phyloP scores from a whole-genome alignment of 805 yeast species.

The Nadsonia fulvescens region DNA sequence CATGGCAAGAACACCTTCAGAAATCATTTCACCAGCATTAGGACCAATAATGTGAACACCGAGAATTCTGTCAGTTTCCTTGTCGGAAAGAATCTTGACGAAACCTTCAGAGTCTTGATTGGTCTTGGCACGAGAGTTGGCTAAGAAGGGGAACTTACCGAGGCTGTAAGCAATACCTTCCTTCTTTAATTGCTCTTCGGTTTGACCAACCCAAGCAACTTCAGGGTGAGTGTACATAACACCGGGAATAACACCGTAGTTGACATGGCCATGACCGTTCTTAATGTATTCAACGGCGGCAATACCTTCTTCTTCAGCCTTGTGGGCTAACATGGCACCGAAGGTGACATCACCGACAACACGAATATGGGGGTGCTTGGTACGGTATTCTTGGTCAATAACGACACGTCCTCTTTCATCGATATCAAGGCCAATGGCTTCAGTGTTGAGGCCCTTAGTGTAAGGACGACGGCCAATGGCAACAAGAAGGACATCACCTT shows the following conservation, averaged over 20 bases:
- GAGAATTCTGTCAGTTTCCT: conserved; percentile 88
- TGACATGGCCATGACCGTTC: conserved; percentile 91
- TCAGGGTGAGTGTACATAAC: conserved; percentile 99
- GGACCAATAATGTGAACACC: conserved; percentile 97
- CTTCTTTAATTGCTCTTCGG: conserved; percentile 84
- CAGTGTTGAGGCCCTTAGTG: conserved; percentile 77
- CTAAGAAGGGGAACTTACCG: conserved; percentile 97
- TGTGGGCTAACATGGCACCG: conserved; percentile 99
- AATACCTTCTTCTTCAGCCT: conserved; percentile 99
- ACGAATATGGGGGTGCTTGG: conserved; percentile 84
- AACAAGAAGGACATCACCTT: conserved; percentile 84
- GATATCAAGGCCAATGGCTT: conserved; percentile 71
- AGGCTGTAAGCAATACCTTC: conserved; percentile 81
- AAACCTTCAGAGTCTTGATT: conserved; percentile 94
- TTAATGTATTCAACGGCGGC: conserved; percentile 95
- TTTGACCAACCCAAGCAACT: conserved; percentile 98
- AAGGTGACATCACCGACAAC: conserved; percentile 97
- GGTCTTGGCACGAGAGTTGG: conserved; percentile 98
- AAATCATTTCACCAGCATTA: conserved; percentile 99
- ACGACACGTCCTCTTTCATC: conserved; percentile 89
- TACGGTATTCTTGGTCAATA: conserved; percentile 83
- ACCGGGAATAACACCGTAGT: conserved; percentile 93
- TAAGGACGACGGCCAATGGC: conserved; percentile 99
- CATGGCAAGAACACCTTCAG: conserved; percentile 91
- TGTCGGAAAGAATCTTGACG: conserved; percentile 88